A percentile compares a stretch with the other conserved stretches of the same genome.
These are phyloP conservation scores for Nakaseomyces sp. DNA, from an alignment of 1,139 yeast species.

Conservation along the genomic window DNA sequence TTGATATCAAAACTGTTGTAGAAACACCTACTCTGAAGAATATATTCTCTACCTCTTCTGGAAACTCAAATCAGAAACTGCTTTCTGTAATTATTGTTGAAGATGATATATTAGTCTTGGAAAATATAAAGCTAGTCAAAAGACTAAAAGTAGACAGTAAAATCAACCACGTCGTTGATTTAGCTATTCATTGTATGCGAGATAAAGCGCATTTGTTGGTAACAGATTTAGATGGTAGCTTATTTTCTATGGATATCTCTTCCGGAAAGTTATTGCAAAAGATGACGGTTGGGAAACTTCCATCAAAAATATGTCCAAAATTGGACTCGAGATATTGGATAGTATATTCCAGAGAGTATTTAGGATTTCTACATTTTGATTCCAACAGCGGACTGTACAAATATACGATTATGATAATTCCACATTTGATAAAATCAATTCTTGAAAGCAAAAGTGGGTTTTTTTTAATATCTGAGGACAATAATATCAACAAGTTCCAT, in stretches of 20 bases:
- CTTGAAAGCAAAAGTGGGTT: neutral
- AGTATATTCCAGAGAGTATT: conserved; percentile 5
- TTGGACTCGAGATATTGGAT: conserved; percentile 3
- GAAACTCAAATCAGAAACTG: neutral
- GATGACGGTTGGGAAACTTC: conserved; percentile 17
- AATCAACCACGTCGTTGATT: neutral
- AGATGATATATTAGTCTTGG: conserved; percentile 9
- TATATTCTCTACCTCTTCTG: neutral
- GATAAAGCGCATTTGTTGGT: conserved; percentile 7
- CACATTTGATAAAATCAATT: neutral
- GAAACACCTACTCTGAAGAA: conserved; percentile 1
- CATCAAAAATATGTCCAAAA: conserved; percentile 8
- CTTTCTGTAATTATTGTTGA: conserved; percentile 9
- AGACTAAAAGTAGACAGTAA: neutral
- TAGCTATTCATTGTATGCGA: neutral
- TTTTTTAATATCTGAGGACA: neutral
- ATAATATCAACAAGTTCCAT: neutral
- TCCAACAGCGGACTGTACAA: neutral
- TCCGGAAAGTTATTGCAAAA: conserved; percentile 9
- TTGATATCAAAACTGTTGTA: neutral
- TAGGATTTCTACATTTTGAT: neutral
- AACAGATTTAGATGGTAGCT: conserved; percentile 17
- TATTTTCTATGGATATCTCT: conserved; percentile 14
- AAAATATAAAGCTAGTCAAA: neutral
- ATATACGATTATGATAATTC: neutral